Conservation (phyloP, 352 stramenopile genomes). For the Pythium angustatum region DNA sequence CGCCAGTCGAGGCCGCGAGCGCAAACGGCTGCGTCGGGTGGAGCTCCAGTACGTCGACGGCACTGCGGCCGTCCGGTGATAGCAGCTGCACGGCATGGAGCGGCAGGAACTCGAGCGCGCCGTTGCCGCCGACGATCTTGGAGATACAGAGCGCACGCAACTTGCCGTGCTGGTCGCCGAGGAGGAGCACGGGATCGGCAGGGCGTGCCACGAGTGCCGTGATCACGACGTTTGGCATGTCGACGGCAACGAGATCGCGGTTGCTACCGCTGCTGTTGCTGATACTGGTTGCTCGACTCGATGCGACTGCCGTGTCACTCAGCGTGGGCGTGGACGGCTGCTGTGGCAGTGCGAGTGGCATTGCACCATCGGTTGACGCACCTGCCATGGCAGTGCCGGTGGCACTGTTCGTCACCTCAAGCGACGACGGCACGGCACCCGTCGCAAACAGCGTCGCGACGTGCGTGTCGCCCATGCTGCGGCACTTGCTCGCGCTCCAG, state of each 20-base stretch:
- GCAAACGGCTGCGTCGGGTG: constrained; percentile 59
- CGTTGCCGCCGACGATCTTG: constrained; percentile 48
- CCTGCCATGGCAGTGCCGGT: neutral
- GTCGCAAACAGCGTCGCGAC: constrained; percentile 43
- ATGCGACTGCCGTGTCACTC: too few relatives aligned
- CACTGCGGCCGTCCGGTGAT: constrained; percentile 3
- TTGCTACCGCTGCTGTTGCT: neutral
- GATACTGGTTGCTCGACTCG: neutral
- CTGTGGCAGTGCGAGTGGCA: neutral
- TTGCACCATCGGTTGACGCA: too few relatives aligned
- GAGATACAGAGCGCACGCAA: constrained; percentile 56
- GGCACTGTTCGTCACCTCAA: neutral
- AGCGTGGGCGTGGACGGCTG: too few relatives aligned
- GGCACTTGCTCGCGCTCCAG: constrained; percentile 56
- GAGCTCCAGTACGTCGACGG: constrained; percentile 59
- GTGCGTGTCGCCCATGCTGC: constrained; percentile 38
- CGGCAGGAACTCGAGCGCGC: constrained; percentile 57
- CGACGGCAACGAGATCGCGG: neutral
- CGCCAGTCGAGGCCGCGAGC: constrained; percentile 54
- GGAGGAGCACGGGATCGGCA: constrained; percentile 58
- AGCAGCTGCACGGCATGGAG: constrained; percentile 62
- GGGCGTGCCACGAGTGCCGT: constrained; percentile 46
- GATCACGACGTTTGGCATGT: constrained; percentile 33
- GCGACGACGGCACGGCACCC: constrained; percentile 10
- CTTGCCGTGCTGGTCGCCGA: constrained; percentile 59